Evolutionary conservation across 2,329 filamentous ascomycete species (phyloP).

Genomic region (Monilinia laxa): DNA sequence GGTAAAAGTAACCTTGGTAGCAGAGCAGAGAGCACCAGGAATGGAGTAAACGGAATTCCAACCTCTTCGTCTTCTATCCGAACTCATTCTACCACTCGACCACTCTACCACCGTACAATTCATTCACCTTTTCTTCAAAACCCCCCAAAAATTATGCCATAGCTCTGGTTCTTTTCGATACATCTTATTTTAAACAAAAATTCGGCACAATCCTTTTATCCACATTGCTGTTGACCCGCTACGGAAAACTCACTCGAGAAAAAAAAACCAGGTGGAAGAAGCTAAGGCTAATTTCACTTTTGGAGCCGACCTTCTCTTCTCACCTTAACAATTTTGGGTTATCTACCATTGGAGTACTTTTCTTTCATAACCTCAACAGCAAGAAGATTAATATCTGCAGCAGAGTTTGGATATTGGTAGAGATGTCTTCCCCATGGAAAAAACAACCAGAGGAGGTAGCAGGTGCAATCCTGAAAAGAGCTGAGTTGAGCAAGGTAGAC

Average conservation of each 20-base stretch:
- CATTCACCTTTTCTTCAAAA: not conserved
- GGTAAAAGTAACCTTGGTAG: not conserved
- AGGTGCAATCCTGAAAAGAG: conserved; percentile 69
- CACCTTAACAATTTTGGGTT: conserved; percentile 15
- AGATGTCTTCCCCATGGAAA: conserved; percentile 61
- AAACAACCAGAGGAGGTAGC: conserved; percentile 63
- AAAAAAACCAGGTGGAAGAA: conserved; percentile 18
- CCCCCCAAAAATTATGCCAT: not conserved
- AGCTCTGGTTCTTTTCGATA: not conserved
- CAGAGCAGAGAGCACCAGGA: not conserved
- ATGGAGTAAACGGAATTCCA: conserved; percentile 20
- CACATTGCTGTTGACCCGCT: conserved; percentile 17
- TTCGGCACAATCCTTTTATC: conserved; percentile 6
- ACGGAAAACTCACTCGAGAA: conserved; percentile 19
- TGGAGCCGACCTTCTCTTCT: conserved; percentile 28
- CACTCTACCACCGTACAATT: conserved; percentile 12
- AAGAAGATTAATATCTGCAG: not conserved
- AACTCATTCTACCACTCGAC: not conserved
- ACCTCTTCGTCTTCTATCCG: conserved; percentile 10
- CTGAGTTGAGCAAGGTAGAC: conserved; percentile 72
- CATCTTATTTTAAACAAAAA: not conserved
- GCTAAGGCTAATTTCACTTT: conserved; percentile 23
- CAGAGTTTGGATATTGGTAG: conserved; percentile 5
- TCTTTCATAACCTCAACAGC: not conserved
- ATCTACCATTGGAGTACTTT: conserved; percentile 4